phyloP scores from a whole-genome alignment of 768 basidiomycete genomes.

The Coprinellus micaceus region DNA sequence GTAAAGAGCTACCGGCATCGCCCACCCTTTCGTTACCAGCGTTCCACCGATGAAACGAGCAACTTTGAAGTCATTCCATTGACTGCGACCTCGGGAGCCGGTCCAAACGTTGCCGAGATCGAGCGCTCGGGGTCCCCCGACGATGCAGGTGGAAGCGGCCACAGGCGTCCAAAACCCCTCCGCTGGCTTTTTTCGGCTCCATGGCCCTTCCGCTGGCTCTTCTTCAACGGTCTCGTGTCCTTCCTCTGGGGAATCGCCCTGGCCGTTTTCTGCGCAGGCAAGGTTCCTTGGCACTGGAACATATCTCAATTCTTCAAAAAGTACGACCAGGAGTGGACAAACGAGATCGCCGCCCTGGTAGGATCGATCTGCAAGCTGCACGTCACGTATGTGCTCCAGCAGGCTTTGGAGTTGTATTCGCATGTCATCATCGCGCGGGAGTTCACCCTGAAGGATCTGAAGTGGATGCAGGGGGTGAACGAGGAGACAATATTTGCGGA shows the following conservation, averaged over 20 bases:
- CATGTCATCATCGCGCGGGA: neutral
- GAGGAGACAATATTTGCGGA: neutral
- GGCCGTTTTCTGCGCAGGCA: neutral
- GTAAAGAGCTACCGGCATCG: too few relatives aligned
- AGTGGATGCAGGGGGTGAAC: conserved; percentile 1
- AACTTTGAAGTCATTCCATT: too few relatives aligned
- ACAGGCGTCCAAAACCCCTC: neutral
- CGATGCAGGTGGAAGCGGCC: too few relatives aligned
- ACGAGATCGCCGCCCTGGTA: neutral
- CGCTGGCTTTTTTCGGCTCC: neutral
- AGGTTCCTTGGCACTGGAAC: neutral
- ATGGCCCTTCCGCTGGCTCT: neutral
- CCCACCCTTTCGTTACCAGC: too few relatives aligned
- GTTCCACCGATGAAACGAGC: too few relatives aligned
- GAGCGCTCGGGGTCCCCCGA: too few relatives aligned
- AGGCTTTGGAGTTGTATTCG: neutral
- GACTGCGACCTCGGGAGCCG: too few relatives aligned
- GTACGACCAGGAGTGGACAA: neutral
- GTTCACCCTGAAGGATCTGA: neutral
- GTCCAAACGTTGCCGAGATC: too few relatives aligned
- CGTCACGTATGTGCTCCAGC: neutral
- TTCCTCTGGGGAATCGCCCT: neutral
- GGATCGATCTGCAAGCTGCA: neutral
- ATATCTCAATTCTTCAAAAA: neutral
- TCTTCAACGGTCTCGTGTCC: neutral